A percentile compares a stretch with the other conserved stretches of the same genome.
These are phyloP conservation scores for Fusarium sp. DNA, from an alignment of 2,329 filamentous ascomycete species.

Conservation along the genomic window DNA sequence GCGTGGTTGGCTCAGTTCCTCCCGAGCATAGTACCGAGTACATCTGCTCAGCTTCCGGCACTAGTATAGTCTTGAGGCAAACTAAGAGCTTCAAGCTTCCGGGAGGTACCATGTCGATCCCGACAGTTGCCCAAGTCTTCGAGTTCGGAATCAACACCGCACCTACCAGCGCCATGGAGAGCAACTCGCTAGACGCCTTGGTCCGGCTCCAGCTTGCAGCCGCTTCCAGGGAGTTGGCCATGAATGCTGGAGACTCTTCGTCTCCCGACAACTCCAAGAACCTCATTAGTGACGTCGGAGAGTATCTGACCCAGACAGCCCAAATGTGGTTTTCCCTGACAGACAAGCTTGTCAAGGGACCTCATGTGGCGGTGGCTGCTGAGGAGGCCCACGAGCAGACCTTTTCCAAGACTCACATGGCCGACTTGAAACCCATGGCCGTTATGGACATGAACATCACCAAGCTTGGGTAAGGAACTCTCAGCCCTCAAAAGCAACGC, in stretches of 20 bases:
- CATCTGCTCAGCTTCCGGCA: constrained; percentile 23
- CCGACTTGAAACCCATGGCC: constrained; percentile 47
- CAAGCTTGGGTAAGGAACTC: constrained; percentile 50
- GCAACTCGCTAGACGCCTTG: constrained; percentile 44
- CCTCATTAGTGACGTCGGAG: constrained; percentile 51
- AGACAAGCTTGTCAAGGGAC: constrained; percentile 49
- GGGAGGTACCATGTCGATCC: constrained; percentile 43
- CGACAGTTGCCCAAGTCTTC: constrained; percentile 46
- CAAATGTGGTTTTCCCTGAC: constrained; percentile 50
- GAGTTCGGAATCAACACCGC: constrained; percentile 45
- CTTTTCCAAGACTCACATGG: constrained; percentile 38
- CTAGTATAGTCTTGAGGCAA: constrained; percentile 29
- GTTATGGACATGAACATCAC: constrained; percentile 49
- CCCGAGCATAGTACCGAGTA: constrained; percentile 29
- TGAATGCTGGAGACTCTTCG: constrained; percentile 20
- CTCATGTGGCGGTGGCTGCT: constrained; percentile 48
- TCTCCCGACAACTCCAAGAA: constrained; percentile 40
- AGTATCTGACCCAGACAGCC: constrained; percentile 52
- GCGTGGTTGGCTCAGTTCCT: constrained; percentile 41
- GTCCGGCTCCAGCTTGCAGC: constrained; percentile 46
- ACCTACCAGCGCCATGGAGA: constrained; percentile 25
- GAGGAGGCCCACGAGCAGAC: constrained; percentile 47
- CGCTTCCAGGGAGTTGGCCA: constrained; percentile 41
- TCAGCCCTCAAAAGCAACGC: background rate
- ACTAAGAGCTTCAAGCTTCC: constrained; percentile 26